Base-by-base conservation (phyloP, 2,329 filamentous ascomycete genomes). In the Colletotrichum plurivorum region DNA sequence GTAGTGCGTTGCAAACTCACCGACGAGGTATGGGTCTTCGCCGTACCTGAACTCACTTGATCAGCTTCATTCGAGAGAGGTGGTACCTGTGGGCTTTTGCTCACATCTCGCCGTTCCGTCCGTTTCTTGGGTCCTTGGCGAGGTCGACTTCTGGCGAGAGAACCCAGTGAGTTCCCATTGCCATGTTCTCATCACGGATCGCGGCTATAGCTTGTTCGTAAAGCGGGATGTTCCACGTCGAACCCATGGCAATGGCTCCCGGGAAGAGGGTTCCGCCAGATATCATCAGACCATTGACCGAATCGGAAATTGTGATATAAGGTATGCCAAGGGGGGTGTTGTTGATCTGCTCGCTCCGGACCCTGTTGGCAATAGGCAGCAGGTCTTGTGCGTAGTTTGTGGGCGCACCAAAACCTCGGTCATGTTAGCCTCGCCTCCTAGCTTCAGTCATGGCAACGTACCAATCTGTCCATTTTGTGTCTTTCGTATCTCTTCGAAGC, bases 71-170 rank as follows among this genome's bases (percentile, higher is more conserved):
- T 4, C 5, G 2, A 1, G 18, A 12, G 1, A 2, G 20, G 12
- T 13, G 9, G 10, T 18, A 6, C 10, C 9, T 2, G 4, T 5
- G 10, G 5, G 22, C 9, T 5, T 18, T 43, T 31, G n/a, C 72
- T 66, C 62, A 75, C 70, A 69, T 74, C 58, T 73, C 71, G 25
- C 73, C 74, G 55, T 73, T 73, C 9, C 63, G 49, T 8, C 63
- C 63, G 58, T 78, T 75, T 20, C 77, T 67, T 16, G 77, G 78
- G 20, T 80, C 77, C 62, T 74, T 76, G 6, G 73, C 75, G 8
- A 79, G 61, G 62, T 79, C 78, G 5, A 80, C 68, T 39, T 77
- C 76, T 7, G 78, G 78, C 0, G 75, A 77, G 2, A 80, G 71
- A 9, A 80, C 76, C 78, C 78, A 80, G 36, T 73, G 74, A 36